phyloP scores from a whole-genome alignment of 495 filamentous ascomycete species.

The Lophiotrema nucula region DNA sequence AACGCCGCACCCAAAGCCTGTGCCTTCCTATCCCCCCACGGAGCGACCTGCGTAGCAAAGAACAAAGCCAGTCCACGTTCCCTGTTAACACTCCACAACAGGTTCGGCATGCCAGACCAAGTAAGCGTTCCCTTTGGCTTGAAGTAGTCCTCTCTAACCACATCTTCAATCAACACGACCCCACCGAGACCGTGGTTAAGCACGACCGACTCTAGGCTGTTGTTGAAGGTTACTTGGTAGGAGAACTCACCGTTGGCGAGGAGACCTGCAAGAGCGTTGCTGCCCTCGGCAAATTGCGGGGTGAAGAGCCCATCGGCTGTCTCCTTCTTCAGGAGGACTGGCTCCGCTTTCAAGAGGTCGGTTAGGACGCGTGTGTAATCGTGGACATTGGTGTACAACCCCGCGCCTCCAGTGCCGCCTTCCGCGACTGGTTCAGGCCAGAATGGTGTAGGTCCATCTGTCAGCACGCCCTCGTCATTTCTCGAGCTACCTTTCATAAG shows the following conservation, averaged over 20 bases:
- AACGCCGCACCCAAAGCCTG: constrained; percentile 3
- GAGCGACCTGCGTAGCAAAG: constrained; percentile 27
- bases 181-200: constrained; percentile 21
- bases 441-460: background rate
- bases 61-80: constrained; percentile 21
- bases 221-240: background rate
- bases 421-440: constrained; percentile 12
- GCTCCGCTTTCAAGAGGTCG: constrained; percentile 25
- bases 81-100: constrained; percentile 27
- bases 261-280: background rate
- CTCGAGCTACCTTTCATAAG: constrained; percentile 9
- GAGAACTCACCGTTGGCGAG: background rate
- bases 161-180: constrained; percentile 13
- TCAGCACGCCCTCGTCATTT: constrained; percentile 9
- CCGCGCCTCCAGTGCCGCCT: constrained; percentile 11
- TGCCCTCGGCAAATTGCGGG: constrained; percentile 8
- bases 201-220: background rate
- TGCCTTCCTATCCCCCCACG: constrained; percentile 17
- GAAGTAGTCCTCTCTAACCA: constrained; percentile 13
- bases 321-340: constrained; percentile 13
- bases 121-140: constrained; percentile 30
- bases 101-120: constrained; percentile 29
- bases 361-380: constrained; percentile 29
- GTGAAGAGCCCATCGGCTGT: constrained; percentile 21
- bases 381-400: constrained; percentile 10